These are phyloP conservation scores for Corylus americana DNA, from an alignment of 306 rosid genomes.

Conservation along the genomic window DNA sequence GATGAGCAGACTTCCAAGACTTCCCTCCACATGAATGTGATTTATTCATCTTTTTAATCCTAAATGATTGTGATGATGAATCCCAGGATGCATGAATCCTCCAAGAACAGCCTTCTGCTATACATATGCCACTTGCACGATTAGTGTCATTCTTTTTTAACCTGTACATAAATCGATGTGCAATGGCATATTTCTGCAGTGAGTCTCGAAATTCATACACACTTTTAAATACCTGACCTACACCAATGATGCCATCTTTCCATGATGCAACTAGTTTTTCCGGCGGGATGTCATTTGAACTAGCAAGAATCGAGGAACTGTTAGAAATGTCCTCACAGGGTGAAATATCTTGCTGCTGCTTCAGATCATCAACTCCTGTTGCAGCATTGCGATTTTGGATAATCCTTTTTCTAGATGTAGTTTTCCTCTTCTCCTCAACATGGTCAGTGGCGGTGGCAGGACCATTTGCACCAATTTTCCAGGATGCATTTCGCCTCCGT, in stretches of 20 bases:
- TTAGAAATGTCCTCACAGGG: conserved; percentile 20
- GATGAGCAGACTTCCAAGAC: conserved; percentile 50
- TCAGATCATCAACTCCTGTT: conserved; percentile 17
- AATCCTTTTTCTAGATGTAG: conserved; percentile 27
- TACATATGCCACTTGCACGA: conserved; percentile 52
- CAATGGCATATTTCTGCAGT: conserved; percentile 57
- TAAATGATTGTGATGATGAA: conserved; percentile 38
- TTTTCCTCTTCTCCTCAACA: conserved; percentile 32
- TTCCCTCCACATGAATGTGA: conserved; percentile 48
- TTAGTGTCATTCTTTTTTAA: conserved; percentile 48
- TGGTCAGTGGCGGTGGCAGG: conserved; percentile 27
- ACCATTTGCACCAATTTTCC: conserved; percentile 35
- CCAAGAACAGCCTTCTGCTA: conserved; percentile 54
- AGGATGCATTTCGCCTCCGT: conserved; percentile 45
- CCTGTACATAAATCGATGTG: conserved; percentile 51
- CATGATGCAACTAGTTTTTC: conserved; percentile 42
- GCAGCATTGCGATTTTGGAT: conserved; percentile 3
- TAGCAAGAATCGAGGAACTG: conserved; percentile 5
- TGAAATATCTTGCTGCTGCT: conserved; percentile 6
- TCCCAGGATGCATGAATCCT: conserved; percentile 61
- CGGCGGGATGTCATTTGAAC: conserved; percentile 35
- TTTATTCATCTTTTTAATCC: conserved; percentile 42
- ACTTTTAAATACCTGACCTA: conserved; percentile 51
- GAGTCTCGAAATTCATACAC: conserved; percentile 55
- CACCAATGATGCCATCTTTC: conserved; percentile 50